Evolutionary conservation across 176 grass and related monocot species (phyloP).

Genomic region (Poa annua): DNA sequence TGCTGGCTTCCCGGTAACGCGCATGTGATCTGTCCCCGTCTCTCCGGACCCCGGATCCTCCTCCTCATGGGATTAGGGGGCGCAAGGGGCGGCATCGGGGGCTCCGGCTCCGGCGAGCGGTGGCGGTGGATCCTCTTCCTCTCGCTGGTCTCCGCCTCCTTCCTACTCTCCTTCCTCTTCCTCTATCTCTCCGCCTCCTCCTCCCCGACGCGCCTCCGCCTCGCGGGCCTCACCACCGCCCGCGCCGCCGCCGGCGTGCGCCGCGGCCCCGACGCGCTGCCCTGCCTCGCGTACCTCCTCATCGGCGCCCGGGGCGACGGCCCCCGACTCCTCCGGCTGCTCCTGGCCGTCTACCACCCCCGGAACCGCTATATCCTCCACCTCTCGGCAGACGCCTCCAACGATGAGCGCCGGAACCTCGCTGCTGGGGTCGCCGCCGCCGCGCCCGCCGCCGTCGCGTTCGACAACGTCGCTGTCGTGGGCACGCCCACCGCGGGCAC

Average conservation of each 20-base stretch:
- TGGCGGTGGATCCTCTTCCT: constrained; percentile 52
- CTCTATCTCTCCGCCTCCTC: constrained; percentile 56
- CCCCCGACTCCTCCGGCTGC: constrained; percentile 59
- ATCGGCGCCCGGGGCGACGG: constrained; percentile 61
- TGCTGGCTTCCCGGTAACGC: not conserved
- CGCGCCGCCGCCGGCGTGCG: constrained; percentile 12
- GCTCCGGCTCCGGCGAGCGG: constrained; percentile 39
- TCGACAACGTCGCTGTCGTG: constrained; percentile 69
- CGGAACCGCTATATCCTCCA: constrained; percentile 84
- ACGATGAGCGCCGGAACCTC: constrained; percentile 57
- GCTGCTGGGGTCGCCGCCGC: constrained; percentile 41
- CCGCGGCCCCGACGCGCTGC: constrained; percentile 41
- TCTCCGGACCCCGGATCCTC: not conserved
- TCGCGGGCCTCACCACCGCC: constrained; percentile 39
- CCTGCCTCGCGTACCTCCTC: constrained; percentile 80
- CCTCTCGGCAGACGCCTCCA: constrained; percentile 61
- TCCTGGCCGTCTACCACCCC: constrained; percentile 85
- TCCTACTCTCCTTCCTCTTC: constrained; percentile 64
- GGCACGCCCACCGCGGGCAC: constrained; percentile 57
- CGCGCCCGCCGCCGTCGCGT: constrained; percentile 49
- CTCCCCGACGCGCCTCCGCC: constrained; percentile 47
- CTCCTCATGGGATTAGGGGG: constrained; percentile 31
- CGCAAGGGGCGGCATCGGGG: constrained; percentile 31
- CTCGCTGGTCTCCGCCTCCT: constrained; percentile 46
- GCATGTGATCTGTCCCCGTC: not conserved